Evolutionary conservation across 345 rosid genomes (phyloP).

Genomic region (Balakata baccata): DNA sequence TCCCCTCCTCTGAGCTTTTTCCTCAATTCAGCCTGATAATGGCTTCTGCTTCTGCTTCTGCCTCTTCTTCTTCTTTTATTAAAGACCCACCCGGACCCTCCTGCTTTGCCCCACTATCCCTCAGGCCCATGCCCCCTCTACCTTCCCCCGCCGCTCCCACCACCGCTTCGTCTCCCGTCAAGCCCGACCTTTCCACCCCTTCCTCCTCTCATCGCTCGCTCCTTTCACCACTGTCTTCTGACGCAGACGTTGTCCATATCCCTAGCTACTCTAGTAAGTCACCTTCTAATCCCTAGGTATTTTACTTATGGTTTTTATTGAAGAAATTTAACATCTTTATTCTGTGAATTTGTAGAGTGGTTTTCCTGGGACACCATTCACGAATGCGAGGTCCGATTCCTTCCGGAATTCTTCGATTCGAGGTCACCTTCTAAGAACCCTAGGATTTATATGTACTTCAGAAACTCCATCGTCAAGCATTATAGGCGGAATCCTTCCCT

Average conservation of each 20-base stretch:
- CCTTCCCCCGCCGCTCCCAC: slow-evolving; percentile 8
- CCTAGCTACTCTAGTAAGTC: slow-evolving; percentile 89
- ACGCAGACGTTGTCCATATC: slow-evolving; percentile 42
- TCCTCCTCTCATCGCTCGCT: slow-evolving; percentile 21
- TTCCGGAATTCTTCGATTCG: slow-evolving; percentile 77
- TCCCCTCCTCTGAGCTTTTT: neutral
- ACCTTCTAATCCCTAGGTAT: neutral
- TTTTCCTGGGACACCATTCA: slow-evolving; percentile 59
- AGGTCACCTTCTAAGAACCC: slow-evolving; percentile 65
- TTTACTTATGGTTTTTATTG: neutral
- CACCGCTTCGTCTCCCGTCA: slow-evolving; percentile 22
- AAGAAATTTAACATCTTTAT: neutral
- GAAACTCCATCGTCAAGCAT: slow-evolving; percentile 71
- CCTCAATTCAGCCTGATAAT: neutral
- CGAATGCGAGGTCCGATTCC: slow-evolving; percentile 70
- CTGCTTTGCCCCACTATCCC: neutral
- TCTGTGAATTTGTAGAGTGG: slow-evolving; percentile 50
- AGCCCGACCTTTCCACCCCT: slow-evolving; percentile 25
- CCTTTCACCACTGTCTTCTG: slow-evolving; percentile 32
- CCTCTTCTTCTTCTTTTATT: neutral
- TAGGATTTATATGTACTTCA: slow-evolving; percentile 51
- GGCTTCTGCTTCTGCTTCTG: slow-evolving; percentile 1
- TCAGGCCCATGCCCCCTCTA: neutral
- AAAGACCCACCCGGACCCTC: neutral
- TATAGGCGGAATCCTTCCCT: slow-evolving; percentile 55